These are phyloP conservation scores for Rubroboletus satanas DNA, from an alignment of 768 basidiomycete genomes.

Conservation along the genomic window DNA sequence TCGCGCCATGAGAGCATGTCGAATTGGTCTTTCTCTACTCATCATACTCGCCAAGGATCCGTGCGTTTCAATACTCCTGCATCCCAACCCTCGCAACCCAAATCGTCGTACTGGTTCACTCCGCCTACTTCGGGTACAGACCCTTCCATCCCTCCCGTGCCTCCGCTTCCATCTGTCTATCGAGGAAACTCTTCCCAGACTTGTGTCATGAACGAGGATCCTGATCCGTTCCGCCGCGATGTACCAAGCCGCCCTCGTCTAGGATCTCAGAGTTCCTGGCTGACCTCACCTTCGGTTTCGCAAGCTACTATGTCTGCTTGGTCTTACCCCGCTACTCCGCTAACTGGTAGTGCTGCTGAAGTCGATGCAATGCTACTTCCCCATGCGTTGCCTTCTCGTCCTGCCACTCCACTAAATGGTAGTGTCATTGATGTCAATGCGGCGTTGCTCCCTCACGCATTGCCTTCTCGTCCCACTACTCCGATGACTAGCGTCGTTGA, in stretches of 20 bases:
- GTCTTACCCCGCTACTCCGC: conserved; percentile 58
- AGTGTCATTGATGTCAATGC: conserved; percentile 44
- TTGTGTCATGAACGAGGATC: conserved; percentile 40
- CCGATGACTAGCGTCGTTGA: conserved; percentile 36
- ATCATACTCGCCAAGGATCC: conserved; percentile 41
- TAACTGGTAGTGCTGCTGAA: conserved; percentile 40
- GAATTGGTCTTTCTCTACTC: conserved; percentile 71
- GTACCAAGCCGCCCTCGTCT: conserved; percentile 47
- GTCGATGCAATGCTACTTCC: conserved; percentile 40
- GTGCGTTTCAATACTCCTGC: conserved; percentile 13
- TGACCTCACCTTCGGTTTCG: conserved; percentile 59
- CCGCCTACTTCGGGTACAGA: conserved; percentile 43
- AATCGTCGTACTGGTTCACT: conserved; percentile 64
- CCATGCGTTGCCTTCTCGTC: conserved; percentile 32
- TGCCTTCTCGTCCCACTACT: conserved; percentile 26
- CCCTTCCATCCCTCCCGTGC: conserved; percentile 50
- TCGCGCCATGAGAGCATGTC: conserved; percentile 57
- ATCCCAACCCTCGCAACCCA: conserved; percentile 35
- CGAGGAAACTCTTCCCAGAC: conserved; percentile 44
- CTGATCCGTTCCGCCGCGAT: conserved; percentile 65
- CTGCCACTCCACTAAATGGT: background rate
- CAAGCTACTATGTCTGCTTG: conserved; percentile 59
- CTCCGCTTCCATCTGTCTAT: conserved; percentile 55
- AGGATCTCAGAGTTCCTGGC: conserved; percentile 70
- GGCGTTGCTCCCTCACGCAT: conserved; percentile 35